Evolutionary conservation across 2,329 filamentous ascomycete species (phyloP), one percentile per base, ranked within the genome.

Genomic region (Mycogone perniciosa): DNA sequence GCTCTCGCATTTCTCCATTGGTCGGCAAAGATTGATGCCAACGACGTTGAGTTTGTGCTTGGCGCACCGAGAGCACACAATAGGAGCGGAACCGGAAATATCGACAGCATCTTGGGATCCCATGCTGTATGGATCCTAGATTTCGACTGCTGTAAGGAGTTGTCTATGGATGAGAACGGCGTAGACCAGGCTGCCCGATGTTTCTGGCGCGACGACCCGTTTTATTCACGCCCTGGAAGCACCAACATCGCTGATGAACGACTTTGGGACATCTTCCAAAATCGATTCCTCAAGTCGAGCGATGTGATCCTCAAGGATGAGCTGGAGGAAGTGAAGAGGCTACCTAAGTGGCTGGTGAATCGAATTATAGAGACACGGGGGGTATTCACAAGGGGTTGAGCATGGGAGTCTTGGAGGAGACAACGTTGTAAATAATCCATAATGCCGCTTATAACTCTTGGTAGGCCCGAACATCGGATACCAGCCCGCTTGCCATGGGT

Each of bases 11-110:
- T 74, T 3, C 62, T 81, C 46, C 72, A 78, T 53, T 82, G 76
- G 77, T 42, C 56, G 1, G 71, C 66, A 0, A 54, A 62, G 8
- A 58, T 79, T 0, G 76, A 82, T 54, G 77, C 70, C 1, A 74
- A 74, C 34, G 77, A 80, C 42, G 67, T 82, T 2, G 76, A 82
- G 44, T 81, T 80, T 55, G 78, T 82, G 0, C 68, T 82, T 2
- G 72, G 59, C 6, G 57, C 54, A 1, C 45, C 54, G 20, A 54
- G 60, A 48, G 44, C n/a, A n/a, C n/a, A n/a, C n/a, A n/a, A n/a
- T n/a, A n/a, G n/a, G n/a, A n/a, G n/a, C 2, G 38, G 13, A 34
- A 40, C 5, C 29, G 0, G 13, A 13, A 20, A 34, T 47, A 45
- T n/a, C 37, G 44, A 5, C 2, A 5, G 31, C n/a, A 8, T 39